These are phyloP conservation scores for Cyclotella choctawhatcheeana DNA, from an alignment of 108 stramenopile species.

Conservation along the genomic window DNA sequence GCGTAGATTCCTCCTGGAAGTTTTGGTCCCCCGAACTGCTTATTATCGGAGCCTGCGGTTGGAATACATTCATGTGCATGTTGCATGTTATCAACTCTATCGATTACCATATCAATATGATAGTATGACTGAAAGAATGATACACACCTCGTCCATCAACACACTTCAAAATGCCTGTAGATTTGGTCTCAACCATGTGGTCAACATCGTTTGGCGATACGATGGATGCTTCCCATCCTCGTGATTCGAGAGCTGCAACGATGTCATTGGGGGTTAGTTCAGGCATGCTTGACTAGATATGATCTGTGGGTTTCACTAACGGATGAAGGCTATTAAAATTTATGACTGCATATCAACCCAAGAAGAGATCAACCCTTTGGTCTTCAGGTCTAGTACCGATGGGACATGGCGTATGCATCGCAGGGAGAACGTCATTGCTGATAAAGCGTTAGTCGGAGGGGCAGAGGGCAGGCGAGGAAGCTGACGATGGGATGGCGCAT, in stretches of 20 bases:
- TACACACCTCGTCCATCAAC: conserved; percentile 32
- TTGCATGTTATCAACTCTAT: no score
- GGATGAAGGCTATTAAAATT: no score
- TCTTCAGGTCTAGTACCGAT: no score
- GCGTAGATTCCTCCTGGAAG: conserved; percentile 32
- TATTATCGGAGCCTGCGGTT: conserved; percentile 23
- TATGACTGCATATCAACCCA: no score
- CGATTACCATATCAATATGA: not conserved
- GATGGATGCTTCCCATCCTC: conserved; percentile 34
- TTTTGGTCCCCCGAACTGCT: conserved; percentile 17
- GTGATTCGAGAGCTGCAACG: conserved; percentile 13
- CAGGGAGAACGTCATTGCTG: no score
- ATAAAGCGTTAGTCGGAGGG: no score
- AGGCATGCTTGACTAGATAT: no score
- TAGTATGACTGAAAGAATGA: not conserved
- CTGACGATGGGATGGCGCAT: no score
- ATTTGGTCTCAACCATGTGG: conserved; percentile 5
- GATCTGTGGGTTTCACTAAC: no score
- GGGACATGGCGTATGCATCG: no score
- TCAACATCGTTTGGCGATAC: conserved; percentile 1
- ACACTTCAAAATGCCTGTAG: conserved; percentile 30
- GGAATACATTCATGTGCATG: not conserved
- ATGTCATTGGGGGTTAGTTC: conserved; percentile 27
- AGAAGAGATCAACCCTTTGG: no score
- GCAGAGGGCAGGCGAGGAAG: no score